Base-by-base conservation (phyloP, 257 asterid species). In the Galeopsis tetrahit region DNA sequence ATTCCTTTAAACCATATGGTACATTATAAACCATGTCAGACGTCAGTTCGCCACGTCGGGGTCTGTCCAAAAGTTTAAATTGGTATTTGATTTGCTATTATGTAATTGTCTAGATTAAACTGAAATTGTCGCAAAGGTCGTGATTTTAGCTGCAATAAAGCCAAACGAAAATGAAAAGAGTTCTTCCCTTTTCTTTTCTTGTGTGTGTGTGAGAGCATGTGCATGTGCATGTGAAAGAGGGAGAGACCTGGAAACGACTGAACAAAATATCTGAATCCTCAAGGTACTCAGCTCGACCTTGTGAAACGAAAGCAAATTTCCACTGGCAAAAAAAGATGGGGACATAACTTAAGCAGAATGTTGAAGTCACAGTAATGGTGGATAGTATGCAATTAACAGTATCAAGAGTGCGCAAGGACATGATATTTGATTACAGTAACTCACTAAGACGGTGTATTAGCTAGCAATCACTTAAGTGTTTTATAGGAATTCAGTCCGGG, bases 301-400 rank as follows among this genome's bases (percentile, higher is more conserved):
- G 82, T 44, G 85, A 75, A 66, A 87, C 56, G 39, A 79, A 78
- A 61, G 92, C 92, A 79, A 87, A 87, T 68, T 79, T 87, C 92
- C 92, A 87, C 92, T 87, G 84, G 68, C 51, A 82, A 67, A 66
- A 64, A 63, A 11, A 73, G 31, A 51, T 53, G 44, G 52, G 60
- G 8, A 33, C 39, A 79, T 69, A 21, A 21, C 28, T 21, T 21
- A 51, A 40, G 70, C 17, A 60, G 44, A 63, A 35, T 63, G n/a
- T 21, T 21, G 52, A 52, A 43, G 42, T 62, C 17, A 65, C 55
- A 39, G 38, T 8, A 46, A 39, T 68, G 34, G 57, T 61, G 10
- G 39, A 61, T 33, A 46, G 66, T 34, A 48, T 15, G 64, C 61
- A 66, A 32, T 48, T 33, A 77, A 63, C 69, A 63, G n/a, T 35